Evolutionary conservation across 371 early-diverging fungal genomes (phyloP), one percentile per base, ranked within the genome.

Genomic region (Rhizopus arrhizus): DNA sequence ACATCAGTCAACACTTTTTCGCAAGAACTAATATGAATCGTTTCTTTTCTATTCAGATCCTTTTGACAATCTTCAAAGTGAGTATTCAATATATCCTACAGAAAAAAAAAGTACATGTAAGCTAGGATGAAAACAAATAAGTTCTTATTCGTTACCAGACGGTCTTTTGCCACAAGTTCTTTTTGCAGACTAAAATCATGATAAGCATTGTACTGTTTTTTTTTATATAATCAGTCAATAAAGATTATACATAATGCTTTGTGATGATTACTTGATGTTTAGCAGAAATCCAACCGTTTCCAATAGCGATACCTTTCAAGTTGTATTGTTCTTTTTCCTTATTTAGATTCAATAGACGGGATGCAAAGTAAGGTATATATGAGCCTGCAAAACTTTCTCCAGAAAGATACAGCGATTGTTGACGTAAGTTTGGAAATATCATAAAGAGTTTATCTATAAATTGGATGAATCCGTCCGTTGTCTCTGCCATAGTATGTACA

Each of bases 271-370:
- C 92, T 82, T 91, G 92, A 46, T 83, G 81, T 12, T 74, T 29
- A 0, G 93, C 88, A 42, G 93, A 92, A 5, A 93, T 90, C 95
- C 95, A 95, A 15, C 94, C 94, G 66, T 93, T 95, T 9, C 93
- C 93, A 59, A 95, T 89, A 11, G 83, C 78, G 3, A 91, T 32
- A 3, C 94, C 93, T 56, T 82, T 68, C 5, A 93, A 56, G 52
- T 86, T 80, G 47, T 84, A 80, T n/a, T 49, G 11, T 28, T 71
- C 58, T n/a, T 72, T 59, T 5, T 74, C 60, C 11, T 72, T 66
- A 56, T 89, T 89, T 8, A 74, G 55, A 12, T 81, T 74, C 32
- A 92, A 45, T 6, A 92, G 74, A 7, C 72, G 78, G 0, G 64
- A 34, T 10, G 89, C 87, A 58, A 93, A 83, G 62, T 92, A 91